A percentile compares a stretch with the other conserved stretches of the same genome.
These are phyloP conservation scores for Microdochium trichocladiopsis DNA, from an alignment of 2,329 filamentous ascomycete genomes.

Conservation along the genomic window DNA sequence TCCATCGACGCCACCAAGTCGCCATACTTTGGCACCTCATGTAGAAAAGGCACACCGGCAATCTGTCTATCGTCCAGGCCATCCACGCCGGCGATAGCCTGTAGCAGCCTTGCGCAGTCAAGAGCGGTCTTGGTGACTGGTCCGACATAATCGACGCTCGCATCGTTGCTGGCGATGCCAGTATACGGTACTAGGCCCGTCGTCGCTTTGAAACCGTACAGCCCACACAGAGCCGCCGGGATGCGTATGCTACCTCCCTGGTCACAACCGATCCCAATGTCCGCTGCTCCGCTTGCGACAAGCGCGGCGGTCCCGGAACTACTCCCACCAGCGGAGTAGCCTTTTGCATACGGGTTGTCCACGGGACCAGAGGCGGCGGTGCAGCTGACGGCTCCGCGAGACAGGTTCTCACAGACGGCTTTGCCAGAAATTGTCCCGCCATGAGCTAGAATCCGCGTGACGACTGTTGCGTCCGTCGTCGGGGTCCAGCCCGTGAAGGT, in stretches of 20 bases:
- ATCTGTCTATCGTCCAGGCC: slow-evolving; percentile 23
- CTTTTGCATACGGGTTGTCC: slow-evolving; percentile 35
- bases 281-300: slow-evolving; percentile 25
- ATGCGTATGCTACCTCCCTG: slow-evolving; percentile 26
- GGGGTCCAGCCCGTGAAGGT: slow-evolving; percentile 28
- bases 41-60: slow-evolving; percentile 9
- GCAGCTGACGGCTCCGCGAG: slow-evolving; percentile 29
- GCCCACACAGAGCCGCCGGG: slow-evolving; percentile 18
- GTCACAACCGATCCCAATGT: slow-evolving; percentile 24
- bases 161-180: slow-evolving; percentile 19
- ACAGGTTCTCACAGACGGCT: slow-evolving; percentile 39
- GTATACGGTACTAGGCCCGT: slow-evolving; percentile 25
- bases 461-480: slow-evolving; percentile 35
- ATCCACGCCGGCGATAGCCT: slow-evolving; percentile 21
- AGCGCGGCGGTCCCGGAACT: slow-evolving; percentile 33
- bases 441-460: slow-evolving; percentile 30
- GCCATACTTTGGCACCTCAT: slow-evolving; percentile 8
- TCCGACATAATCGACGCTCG: slow-evolving; percentile 21
- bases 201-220: slow-evolving; percentile 24
- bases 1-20: slow-evolving; percentile 3
- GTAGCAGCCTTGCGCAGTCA: slow-evolving; percentile 21
- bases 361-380: slow-evolving; percentile 37
- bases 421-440: slow-evolving; percentile 34
- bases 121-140: slow-evolving; percentile 19
- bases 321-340: slow-evolving; percentile 39